These are phyloP conservation scores for Tulasnella sp. DNA, from an alignment of 768 basidiomycete species.

Conservation along the genomic window DNA sequence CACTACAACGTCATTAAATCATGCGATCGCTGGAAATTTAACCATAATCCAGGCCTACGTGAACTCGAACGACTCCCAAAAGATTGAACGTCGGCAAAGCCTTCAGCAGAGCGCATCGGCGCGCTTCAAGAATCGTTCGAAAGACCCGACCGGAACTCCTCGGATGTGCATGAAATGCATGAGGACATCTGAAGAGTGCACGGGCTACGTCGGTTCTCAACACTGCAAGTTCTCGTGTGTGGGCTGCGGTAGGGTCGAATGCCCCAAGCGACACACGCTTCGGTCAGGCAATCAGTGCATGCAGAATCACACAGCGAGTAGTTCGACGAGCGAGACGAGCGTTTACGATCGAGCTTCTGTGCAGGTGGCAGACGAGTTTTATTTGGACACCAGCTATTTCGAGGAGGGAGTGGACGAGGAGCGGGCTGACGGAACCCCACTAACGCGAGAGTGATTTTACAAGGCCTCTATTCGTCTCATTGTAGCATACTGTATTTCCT, in stretches of 20 bases:
- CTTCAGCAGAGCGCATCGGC: not conserved
- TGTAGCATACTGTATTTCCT: not conserved
- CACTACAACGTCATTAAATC: too few species aligned
- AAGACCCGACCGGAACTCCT: not conserved
- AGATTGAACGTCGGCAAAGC: too few species aligned
- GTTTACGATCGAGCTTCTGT: not conserved
- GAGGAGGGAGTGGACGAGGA: not conserved
- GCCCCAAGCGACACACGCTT: not conserved
- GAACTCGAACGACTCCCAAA: too few species aligned
- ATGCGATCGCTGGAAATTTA: too few species aligned
- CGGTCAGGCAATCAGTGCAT: not conserved
- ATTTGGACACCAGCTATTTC: not conserved
- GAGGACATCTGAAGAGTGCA: not conserved
- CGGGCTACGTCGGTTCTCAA: not conserved
- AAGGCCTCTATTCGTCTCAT: not conserved
- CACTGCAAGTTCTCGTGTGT: not conserved
- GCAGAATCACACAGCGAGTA: not conserved
- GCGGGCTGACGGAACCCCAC: not conserved
- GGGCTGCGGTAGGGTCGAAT: not conserved
- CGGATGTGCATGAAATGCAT: not conserved
- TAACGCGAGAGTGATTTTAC: not conserved
- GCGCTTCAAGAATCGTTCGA: not conserved
- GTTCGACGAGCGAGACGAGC: not conserved
- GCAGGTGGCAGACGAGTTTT: not conserved
- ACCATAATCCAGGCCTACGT: too few species aligned